phyloP scores from a whole-genome alignment of 345 rosid genomes.

The Aegle marmelos region DNA sequence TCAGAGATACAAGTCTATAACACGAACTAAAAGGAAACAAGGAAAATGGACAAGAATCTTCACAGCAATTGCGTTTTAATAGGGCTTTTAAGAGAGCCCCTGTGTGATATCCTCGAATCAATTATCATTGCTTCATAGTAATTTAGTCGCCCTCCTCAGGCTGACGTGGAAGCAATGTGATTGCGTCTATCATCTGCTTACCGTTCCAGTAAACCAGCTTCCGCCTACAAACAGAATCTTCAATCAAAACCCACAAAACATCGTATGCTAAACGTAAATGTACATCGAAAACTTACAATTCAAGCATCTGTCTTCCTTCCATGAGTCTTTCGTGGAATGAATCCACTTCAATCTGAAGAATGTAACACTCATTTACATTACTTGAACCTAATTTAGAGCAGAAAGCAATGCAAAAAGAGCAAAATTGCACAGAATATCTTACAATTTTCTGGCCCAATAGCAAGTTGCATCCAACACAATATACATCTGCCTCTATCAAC shows the following conservation, averaged over 20 bases:
- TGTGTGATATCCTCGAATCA: background rate
- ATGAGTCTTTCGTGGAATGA: background rate
- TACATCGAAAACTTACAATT: background rate
- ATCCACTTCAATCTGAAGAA: background rate
- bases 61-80: background rate
- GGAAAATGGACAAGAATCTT: background rate
- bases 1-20: background rate
- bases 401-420: background rate
- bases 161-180: too few relatives aligned
- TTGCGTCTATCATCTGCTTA: background rate
- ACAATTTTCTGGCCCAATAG: background rate
- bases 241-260: background rate
- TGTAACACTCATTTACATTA: background rate
- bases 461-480: background rate
- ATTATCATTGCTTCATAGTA: background rate
- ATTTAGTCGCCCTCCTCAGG: too few relatives aligned
- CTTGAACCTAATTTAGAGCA: background rate
- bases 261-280: background rate
- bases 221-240: background rate
- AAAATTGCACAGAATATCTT: background rate
- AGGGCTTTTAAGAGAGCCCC: background rate
- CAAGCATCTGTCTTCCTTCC: background rate
- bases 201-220: background rate
- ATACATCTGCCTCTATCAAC: background rate
- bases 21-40: background rate